Conservation (phyloP, 257 asterid genomes). For the Haberlea rhodopensis region DNA sequence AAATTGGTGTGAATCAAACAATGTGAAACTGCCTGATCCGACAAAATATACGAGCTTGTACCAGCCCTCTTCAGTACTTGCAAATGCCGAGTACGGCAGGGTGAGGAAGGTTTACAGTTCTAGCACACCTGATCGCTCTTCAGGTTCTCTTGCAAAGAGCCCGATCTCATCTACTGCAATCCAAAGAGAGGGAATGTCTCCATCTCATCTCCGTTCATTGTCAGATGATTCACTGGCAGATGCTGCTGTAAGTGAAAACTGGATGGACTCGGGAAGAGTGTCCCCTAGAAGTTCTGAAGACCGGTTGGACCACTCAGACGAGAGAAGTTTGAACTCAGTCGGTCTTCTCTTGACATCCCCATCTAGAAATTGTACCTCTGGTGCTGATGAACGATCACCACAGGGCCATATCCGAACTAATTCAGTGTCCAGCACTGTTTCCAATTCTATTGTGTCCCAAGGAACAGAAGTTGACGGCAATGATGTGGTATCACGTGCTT, state of each 20-base stretch:
- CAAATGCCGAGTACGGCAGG: constrained; percentile 50
- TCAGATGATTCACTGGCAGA: constrained; percentile 58
- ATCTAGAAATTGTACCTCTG: constrained; percentile 40
- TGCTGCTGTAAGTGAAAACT: constrained; percentile 41
- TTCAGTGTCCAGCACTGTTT: constrained; percentile 59
- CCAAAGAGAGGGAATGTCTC: constrained; percentile 38
- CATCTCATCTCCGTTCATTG: constrained; percentile 56
- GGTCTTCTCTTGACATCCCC: constrained; percentile 39
- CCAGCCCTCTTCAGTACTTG: constrained; percentile 60
- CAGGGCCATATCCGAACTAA: constrained; percentile 53
- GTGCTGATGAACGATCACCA: constrained; percentile 37
- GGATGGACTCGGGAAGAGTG: constrained; percentile 44
- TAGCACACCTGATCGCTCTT: constrained; percentile 44
- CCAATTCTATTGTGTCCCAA: constrained; percentile 49
- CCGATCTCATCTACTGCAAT: constrained; percentile 37
- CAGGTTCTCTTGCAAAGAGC: constrained; percentile 45
- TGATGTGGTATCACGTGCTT: constrained; percentile 48
- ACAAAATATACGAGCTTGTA: constrained; percentile 44
- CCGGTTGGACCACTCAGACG: constrained; percentile 58
- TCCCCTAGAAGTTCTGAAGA: constrained; percentile 53
- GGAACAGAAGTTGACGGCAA: constrained; percentile 54
- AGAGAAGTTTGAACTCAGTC: constrained; percentile 41
- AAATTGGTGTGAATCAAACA: constrained; percentile 72
- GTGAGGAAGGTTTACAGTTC: constrained; percentile 43
- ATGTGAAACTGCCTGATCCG: constrained; percentile 74